Percentiles rank a stretch among this genome's conserved stretches.
phyloP scores from a whole-genome alignment of 2,329 filamentous ascomycete species.

The Hypocrella siamensis region DNA sequence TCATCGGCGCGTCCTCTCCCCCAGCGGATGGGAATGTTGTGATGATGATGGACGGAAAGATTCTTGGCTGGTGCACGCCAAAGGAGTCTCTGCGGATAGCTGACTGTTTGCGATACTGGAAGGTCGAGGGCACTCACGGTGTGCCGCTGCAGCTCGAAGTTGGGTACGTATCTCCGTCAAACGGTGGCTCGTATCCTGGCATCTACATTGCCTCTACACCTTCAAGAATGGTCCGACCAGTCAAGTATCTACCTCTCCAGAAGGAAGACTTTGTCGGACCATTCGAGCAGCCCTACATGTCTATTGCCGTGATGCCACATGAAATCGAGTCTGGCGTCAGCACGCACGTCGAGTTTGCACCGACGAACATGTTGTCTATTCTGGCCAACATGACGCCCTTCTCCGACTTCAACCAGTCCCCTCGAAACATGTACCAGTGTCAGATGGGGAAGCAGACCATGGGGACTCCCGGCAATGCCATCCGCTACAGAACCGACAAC shows the following conservation, averaged over 20 bases:
- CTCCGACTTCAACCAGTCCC: constrained; percentile 96
- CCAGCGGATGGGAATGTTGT: constrained; percentile 72
- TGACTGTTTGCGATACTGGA: constrained; percentile 86
- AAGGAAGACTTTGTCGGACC: constrained; percentile 81
- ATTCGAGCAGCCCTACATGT: constrained; percentile 96
- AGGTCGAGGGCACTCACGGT: constrained; percentile 70
- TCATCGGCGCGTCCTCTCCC: constrained; percentile 60
- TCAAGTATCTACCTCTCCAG: constrained; percentile 79
- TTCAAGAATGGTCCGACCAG: constrained; percentile 76
- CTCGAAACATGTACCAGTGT: constrained; percentile 98
- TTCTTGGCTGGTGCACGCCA: constrained; percentile 81
- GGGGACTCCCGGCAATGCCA: constrained; percentile 81
- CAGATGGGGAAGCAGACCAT: constrained; percentile 99
- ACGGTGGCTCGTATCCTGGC: constrained; percentile 88
- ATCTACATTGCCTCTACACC: constrained; percentile 83
- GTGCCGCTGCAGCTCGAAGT: constrained; percentile 80
- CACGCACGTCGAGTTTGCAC: constrained; percentile 85
- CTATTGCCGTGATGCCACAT: constrained; percentile 77
- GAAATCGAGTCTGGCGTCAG: constrained; percentile 81
- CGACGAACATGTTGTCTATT: constrained; percentile 94
- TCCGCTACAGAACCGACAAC: constrained; percentile 85
- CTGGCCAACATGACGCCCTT: constrained; percentile 98
- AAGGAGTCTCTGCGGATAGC: constrained; percentile 67
- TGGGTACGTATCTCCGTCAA: constrained; percentile 76
- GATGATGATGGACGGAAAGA: constrained; percentile 77